phyloP scores from a whole-genome alignment of 352 stramenopile species.

The Phytophthora citricola region DNA sequence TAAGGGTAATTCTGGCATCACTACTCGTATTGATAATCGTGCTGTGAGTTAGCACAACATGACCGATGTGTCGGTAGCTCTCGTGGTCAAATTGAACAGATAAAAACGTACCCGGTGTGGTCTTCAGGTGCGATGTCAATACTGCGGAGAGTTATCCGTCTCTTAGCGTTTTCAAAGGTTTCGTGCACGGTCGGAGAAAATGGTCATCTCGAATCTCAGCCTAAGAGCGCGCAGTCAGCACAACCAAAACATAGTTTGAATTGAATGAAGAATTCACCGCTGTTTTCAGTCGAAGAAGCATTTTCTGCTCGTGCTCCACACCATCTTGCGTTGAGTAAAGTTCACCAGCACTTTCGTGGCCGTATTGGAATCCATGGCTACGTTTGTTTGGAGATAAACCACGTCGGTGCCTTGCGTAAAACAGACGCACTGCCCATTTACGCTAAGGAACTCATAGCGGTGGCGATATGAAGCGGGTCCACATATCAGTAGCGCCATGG shows the following conservation, averaged over 20 bases:
- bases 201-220: constrained; percentile 20
- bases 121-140: constrained; percentile 48
- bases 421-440: constrained; percentile 37
- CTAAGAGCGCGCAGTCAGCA: constrained; percentile 9
- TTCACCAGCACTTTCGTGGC: constrained; percentile 63
- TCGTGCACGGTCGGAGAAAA: constrained; percentile 32
- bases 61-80: constrained; percentile 2
- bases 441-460: constrained; percentile 67
- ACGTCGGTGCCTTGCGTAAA: constrained; percentile 47
- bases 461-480: constrained; percentile 69
- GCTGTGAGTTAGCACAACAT: constrained; percentile 30
- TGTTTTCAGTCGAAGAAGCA: constrained; percentile 48
- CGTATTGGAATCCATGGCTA: constrained; percentile 64
- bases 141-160: constrained; percentile 47
- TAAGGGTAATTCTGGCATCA: constrained; percentile 53
- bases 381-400: constrained; percentile 52
- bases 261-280: constrained; percentile 35
- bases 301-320: constrained; percentile 48
- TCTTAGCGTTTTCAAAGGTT: constrained; percentile 65
- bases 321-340: constrained; percentile 50
- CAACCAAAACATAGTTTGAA: not conserved
- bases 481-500: constrained; percentile 59
- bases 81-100: not conserved
- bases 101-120: constrained; percentile 52
- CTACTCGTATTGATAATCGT: constrained; percentile 31